A percentile compares a stretch with the other conserved stretches of the same genome.
Conservation (phyloP, 2,329 filamentous ascomycete genomes). For the Penicillium sp. region DNA sequence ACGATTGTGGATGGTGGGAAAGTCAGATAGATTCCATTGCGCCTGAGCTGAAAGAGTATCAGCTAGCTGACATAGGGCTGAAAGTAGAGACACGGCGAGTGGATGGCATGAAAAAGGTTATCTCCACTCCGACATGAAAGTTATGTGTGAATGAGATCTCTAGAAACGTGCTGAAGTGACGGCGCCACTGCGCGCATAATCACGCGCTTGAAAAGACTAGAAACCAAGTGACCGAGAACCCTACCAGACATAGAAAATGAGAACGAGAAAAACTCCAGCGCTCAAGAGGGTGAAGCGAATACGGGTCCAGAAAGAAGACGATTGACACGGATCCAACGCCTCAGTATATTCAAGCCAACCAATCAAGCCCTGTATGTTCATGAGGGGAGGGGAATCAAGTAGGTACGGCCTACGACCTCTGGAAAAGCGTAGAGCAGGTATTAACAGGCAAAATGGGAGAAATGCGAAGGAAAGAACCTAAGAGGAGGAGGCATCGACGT, state of each 20-base stretch:
- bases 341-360: constrained; percentile 22
- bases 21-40: neutral
- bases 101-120: constrained; percentile 9
- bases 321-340: constrained; percentile 18
- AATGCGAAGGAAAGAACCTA: neutral
- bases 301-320: constrained; percentile 6
- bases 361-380: constrained; percentile 16
- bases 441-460: neutral
- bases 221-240: neutral
- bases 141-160: constrained; percentile 9
- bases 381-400: constrained; percentile 6
- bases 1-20: neutral
- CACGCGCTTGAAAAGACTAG: constrained; percentile 9
- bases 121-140: constrained; percentile 5
- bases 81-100: neutral
- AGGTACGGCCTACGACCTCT: constrained; percentile 23
- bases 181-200: constrained; percentile 4
- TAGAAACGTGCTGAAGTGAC: constrained; percentile 15
- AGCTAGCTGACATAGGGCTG: constrained; percentile 8
- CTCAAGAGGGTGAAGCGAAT: constrained; percentile 18
- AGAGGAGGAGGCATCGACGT: constrained; percentile 35
- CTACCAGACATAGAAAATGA: neutral
- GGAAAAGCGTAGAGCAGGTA: neutral
- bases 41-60: neutral
- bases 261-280: constrained; percentile 25